phyloP scores from a whole-genome alignment of 495 filamentous ascomycete genomes.

The Trichocladium antarcticum region DNA sequence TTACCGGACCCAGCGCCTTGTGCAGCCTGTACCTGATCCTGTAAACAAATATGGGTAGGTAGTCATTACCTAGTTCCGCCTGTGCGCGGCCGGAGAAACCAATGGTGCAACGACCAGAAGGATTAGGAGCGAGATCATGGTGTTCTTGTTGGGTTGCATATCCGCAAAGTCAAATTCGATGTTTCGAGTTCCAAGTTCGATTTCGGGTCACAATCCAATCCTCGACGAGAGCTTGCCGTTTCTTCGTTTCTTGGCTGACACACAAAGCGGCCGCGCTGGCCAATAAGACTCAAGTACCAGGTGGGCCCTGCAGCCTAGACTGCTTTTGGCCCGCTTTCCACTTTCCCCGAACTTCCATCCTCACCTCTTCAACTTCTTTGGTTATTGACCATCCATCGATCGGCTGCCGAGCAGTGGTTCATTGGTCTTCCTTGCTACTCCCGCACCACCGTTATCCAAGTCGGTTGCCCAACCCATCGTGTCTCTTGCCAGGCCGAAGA shows the following conservation, averaged over 20 bases:
- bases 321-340: slow-evolving; percentile 7
- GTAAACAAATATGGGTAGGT: too few relatives aligned
- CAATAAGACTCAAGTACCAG: background rate
- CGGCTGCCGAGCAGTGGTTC: slow-evolving; percentile 2
- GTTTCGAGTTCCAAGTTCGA: too few relatives aligned
- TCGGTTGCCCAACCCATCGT: background rate
- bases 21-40: slow-evolving; percentile 64
- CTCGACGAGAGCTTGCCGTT: too few relatives aligned
- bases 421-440: slow-evolving; percentile 1
- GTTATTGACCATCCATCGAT: slow-evolving; percentile 2
- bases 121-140: too few relatives aligned
- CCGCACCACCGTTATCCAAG: background rate
- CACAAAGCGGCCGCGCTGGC: background rate
- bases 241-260: slow-evolving; percentile 11
- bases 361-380: slow-evolving; percentile 1
- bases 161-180: too few relatives aligned
- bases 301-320: slow-evolving; percentile 9
- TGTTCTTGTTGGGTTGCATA: too few relatives aligned
- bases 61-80: too few relatives aligned
- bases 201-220: too few relatives aligned
- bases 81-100: too few relatives aligned
- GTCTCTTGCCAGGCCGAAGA: background rate
- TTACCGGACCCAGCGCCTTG: slow-evolving; percentile 58
- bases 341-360: slow-evolving; percentile 12
- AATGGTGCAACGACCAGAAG: too few relatives aligned